These are phyloP conservation scores for Begonia loranthoides DNA, from an alignment of 306 rosid species.

Conservation along the genomic window DNA sequence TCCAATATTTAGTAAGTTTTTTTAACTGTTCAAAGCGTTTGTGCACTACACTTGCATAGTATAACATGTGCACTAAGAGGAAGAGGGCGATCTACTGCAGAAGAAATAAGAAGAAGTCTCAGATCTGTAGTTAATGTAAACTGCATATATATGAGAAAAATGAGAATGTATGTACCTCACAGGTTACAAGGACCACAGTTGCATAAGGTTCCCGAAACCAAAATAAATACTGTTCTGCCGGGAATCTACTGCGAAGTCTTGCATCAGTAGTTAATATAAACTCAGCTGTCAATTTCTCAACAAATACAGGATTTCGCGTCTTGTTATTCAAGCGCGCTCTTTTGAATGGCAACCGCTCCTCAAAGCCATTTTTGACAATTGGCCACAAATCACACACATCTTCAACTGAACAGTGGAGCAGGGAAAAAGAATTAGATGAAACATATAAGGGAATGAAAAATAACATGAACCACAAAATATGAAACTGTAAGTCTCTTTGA, in stretches of 20 bases:
- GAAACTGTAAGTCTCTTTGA: no score
- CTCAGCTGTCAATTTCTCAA: conserved; percentile 63
- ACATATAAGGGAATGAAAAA: conserved; percentile 7
- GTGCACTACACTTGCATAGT: no score
- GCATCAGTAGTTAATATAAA: conserved; percentile 90
- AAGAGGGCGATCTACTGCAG: no score
- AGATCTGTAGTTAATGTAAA: no score
- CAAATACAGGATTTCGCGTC: conserved; percentile 63
- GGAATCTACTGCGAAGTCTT: conserved; percentile 91
- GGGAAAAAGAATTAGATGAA: conserved; percentile 6
- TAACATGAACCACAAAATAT: conserved; percentile 1
- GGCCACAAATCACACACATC: conserved; percentile 99
- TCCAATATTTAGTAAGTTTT: no score
- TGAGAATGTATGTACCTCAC: conserved; percentile 53
- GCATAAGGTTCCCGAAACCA: conserved; percentile 98
- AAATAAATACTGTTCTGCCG: conserved; percentile 77
- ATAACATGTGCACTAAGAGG: no score
- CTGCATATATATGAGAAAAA: background rate
- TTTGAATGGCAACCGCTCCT: conserved; percentile 65
- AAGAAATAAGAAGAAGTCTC: no score
- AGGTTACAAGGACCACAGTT: conserved; percentile 76
- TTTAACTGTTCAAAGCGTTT: no score
- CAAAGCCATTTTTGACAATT: conserved; percentile 65
- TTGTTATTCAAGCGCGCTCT: conserved; percentile 81
- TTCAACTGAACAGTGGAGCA: conserved; percentile 57